Evolutionary conservation across 2,329 filamentous ascomycete species (phyloP), one percentile per base, ranked within the genome.

Genomic region (Raffaelea arxii): DNA sequence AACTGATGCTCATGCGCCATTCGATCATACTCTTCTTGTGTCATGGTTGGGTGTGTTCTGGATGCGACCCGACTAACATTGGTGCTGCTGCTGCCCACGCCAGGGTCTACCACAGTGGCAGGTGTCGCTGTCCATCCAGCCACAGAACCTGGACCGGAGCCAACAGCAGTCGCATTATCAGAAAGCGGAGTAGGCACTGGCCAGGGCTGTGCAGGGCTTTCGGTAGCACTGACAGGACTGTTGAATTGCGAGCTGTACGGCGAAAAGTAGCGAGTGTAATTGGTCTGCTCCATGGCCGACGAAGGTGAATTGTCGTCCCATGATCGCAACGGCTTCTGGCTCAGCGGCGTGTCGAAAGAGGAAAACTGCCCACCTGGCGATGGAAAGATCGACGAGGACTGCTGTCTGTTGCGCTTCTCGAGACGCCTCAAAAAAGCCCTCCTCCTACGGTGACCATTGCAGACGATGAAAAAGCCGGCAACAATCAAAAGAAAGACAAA

Each of bases 211-310:
- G 54, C 52, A 0, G 57, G 54, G 47, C 18, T 57, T 30, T 71
- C 69, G 1, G 60, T 61, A 0, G 63, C 70, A 45, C 66, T 74
- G 49, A 77, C 66, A 1, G 78, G 78, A 54, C 75, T 80, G 58
- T 66, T 77, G 61, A 71, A 80, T 49, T 78, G 74, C 36, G 75
- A 78, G 19, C 66, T 69, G 56, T 81, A 82, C 0, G 78, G 78
- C 4, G 75, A 79, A 52, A 78, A 71, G 60, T 80, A 77, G 6
- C 65, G 35, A 46, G 19, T 47, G 46, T 16, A 25, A 25, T 68
- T 61, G 62, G 40, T 70, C 66, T 2, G 65, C 65, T 38, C 57
- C 58, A n/a, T n/a, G 2, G 63, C 65, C 40, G 69, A 74, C 47
- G 70, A 53, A 0, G 69, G 77, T 23, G 70, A 77, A n/a, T 43